phyloP scores from a whole-genome alignment of 2,329 filamentous ascomycete genomes.

The Aspergillus tamarii region DNA sequence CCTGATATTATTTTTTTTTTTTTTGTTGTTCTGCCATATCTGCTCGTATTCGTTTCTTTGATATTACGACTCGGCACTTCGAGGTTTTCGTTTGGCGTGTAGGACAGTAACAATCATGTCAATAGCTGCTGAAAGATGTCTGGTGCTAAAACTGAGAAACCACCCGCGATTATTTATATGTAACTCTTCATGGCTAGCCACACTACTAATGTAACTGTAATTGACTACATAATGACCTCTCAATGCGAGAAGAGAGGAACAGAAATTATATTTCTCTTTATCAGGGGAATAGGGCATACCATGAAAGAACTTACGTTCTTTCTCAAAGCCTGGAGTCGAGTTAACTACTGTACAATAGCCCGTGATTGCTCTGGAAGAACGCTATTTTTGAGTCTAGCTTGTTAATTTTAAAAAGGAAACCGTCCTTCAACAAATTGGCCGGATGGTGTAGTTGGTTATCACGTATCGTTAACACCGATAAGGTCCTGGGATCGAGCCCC shows the following conservation, averaged over 20 bases:
- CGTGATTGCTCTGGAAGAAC: too few relatives aligned
- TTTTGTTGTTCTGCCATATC: too few relatives aligned
- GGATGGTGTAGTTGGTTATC: conserved; percentile 9
- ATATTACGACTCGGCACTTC: not conserved
- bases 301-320: not conserved
- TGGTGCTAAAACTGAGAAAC: too few relatives aligned
- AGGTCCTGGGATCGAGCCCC: conserved; percentile 8
- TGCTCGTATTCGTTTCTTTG: not conserved
- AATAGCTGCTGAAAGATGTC: too few relatives aligned
- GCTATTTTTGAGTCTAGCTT: too few relatives aligned
- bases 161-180: not conserved
- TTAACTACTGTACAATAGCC: too few relatives aligned
- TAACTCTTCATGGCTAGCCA: not conserved
- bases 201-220: not conserved
- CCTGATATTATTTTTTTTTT: not conserved
- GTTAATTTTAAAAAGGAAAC: not conserved
- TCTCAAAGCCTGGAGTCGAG: too few relatives aligned
- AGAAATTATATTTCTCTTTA: not conserved
- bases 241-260: not conserved
- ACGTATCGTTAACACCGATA: conserved; percentile 7
- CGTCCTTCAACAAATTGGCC: not conserved
- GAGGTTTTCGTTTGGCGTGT: not conserved
- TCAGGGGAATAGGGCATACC: not conserved
- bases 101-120: not conserved
- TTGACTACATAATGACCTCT: not conserved